Base-by-base conservation (phyloP, 768 basidiomycete genomes). In the Serpula lacrymans region DNA sequence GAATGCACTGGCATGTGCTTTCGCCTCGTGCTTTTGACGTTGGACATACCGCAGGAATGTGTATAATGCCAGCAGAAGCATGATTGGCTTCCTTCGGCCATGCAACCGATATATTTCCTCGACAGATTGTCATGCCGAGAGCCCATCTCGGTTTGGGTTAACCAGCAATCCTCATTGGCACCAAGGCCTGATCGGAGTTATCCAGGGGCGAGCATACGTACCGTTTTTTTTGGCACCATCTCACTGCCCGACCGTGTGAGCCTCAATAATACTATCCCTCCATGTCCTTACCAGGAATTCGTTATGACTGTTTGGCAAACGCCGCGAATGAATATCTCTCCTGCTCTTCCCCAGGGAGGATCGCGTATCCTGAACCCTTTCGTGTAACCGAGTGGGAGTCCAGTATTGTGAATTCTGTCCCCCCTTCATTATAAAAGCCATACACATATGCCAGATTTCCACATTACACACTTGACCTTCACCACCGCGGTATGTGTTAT, bases 401-500 rank as follows among this genome's bases (percentile, higher is more conserved):
- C 37, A 16, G 47, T 52, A 25, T 40, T 26, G 24, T 39, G 27
- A 40, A 25, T 39, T 27, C 39, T 14, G 38, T 27, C 38, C 41
- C 10, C 31, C 6, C 43, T 52, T 44, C 32, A 54, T 47, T 60
- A 60, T 60, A 60, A 61, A 60, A 59, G 47, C 45, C 42, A 47
- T 25, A 25, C 37, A 33, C 20, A 32, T 11, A 29, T 38, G 34
- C 34, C 28, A 28, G 32, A 17, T 18, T 31, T 21, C 29, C 37
- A n/a, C n/a, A n/a, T 31, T 11, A 25, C 7, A 12, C 27, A 44
- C 40, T 23, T 46, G 46, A 40, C n/a, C 11, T 31, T 48, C 41
- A 30, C 18, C 16, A n/a, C n/a, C n/a, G n/a, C n/a, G n/a, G 28
- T 34, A 81, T 82, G 80, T 81, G 79, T 62, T 76, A 72, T 54